phyloP scores from a whole-genome alignment of 495 filamentous ascomycete species.

The Penicillium antarcticum region DNA sequence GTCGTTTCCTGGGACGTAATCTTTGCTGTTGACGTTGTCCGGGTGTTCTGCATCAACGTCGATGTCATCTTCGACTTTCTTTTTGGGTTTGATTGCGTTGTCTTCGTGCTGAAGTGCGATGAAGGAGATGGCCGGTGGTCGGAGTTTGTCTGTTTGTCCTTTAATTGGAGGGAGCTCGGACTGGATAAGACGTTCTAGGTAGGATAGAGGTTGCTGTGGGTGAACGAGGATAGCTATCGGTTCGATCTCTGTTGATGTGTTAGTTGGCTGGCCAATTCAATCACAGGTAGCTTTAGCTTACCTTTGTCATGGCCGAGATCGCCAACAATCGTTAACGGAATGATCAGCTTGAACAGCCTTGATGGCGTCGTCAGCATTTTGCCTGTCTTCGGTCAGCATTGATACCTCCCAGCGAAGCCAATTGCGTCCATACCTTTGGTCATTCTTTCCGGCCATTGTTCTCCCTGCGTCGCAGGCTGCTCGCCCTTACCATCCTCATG shows the following conservation, averaged over 20 bases:
- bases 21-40: not conserved
- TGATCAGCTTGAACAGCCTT: conserved; percentile 80
- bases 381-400: conserved; percentile 44
- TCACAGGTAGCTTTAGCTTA: conserved; percentile 27
- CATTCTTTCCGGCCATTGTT: conserved; percentile 50
- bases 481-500: conserved; percentile 2
- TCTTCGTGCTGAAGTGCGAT: conserved; percentile 70
- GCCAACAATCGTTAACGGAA: conserved; percentile 67
- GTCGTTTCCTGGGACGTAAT: conserved; percentile 3
- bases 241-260: conserved; percentile 63
- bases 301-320: conserved; percentile 49
- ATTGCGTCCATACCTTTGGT: conserved; percentile 53
- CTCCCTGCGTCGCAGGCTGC: conserved; percentile 46
- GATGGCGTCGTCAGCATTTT: conserved; percentile 90
- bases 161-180: conserved; percentile 76
- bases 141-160: conserved; percentile 53
- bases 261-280: not conserved
- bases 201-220: conserved; percentile 88
- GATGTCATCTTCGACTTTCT: conserved; percentile 49
- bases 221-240: conserved; percentile 87
- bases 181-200: conserved; percentile 87
- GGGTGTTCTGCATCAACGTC: conserved; percentile 22
- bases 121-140: conserved; percentile 74
- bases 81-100: conserved; percentile 49
- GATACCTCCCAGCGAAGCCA: not conserved